A percentile compares a stretch with the other conserved stretches of the same genome.
phyloP scores from a whole-genome alignment of 1,284 basidiomycete species.

The Trichosporon asahii region DNA sequence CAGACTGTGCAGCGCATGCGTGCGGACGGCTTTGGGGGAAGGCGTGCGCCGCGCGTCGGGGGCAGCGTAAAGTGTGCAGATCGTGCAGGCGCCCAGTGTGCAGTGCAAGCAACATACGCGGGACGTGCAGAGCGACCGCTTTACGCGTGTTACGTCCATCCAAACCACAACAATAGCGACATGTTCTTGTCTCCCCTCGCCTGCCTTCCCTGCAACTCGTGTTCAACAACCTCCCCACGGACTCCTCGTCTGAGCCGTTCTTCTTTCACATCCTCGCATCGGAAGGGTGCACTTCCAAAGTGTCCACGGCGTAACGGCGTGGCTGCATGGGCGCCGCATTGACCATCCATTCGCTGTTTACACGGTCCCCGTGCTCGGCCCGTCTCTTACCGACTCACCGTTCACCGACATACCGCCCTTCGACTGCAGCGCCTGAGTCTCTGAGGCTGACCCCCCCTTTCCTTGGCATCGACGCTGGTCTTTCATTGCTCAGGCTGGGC shows the following conservation, averaged over 20 bases:
- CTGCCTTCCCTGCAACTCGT: not conserved
- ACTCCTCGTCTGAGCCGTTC: not conserved
- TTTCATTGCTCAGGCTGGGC: not conserved
- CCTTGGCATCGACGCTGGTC: not conserved
- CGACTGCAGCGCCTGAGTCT: not conserved
- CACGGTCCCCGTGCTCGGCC: no score
- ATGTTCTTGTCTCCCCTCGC: not conserved
- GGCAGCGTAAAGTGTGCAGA: not conserved
- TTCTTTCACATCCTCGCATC: not conserved
- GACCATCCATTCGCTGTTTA: not conserved
- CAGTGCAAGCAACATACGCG: not conserved
- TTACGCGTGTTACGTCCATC: not conserved
- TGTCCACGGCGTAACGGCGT: not conserved
- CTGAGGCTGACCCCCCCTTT: no score
- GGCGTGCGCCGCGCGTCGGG: no score
- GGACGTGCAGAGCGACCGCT: not conserved
- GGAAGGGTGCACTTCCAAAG: not conserved
- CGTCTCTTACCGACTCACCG: not conserved
- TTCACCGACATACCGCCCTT: not conserved
- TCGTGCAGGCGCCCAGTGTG: not conserved
- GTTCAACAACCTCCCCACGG: not conserved
- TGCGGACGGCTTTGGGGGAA: no score
- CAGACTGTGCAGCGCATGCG: not conserved
- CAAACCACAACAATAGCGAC: not conserved
- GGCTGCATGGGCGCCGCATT: not conserved